Evolutionary conservation across 768 basidiomycete genomes (phyloP), one percentile per base, ranked within the genome.

Genomic region (Crepidotus variabilis): DNA sequence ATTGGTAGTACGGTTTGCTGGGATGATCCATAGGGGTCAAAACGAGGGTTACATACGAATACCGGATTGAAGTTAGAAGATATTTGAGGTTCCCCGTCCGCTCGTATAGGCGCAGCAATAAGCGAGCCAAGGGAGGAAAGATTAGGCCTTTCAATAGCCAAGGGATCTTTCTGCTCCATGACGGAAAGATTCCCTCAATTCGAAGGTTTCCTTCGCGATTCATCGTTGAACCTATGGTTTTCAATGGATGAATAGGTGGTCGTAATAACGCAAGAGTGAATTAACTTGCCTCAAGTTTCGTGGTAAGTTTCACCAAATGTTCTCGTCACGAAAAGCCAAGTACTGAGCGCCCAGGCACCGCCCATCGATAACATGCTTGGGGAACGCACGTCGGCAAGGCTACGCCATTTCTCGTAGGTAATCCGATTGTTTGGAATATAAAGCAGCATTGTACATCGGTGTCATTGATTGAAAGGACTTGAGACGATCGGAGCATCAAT

Each of bases 1-100:
- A 57, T 48, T 64, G 59, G 49, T 58, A 60, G 50, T 58, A 60
- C 32, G 58, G 60, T 6, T 56, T 52, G 20, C 56, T 51, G 16
- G 58, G 59, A 33, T 61, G 63, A 32, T 45, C 36, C 24, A 47
- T 33, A 36, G 54, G 45, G 8, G 55, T 61, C 21, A 57, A 45
- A 8, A 56, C 57, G 2, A 64, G 52, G 2, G 54, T 54, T 5
- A 53, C 51, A n/a, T 56, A 47, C 4, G 57, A 47, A 52, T 60
- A 58, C 9, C 36, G 45, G 49, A 62, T 61, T 34, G 63, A 59
- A n/a, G 24, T 23, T n/a, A 39, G 28, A 21, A 64, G 47, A 51
- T 57, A 28, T 21, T 21, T 46, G n/a, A 52, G 2, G 21, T 16
- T 52, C 9, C 21, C 16, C 16, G 45, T 32, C 24, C 32, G 55